A percentile compares a stretch with the other conserved stretches of the same genome.
Evolutionary conservation across 371 early-diverging fungal species (phyloP).

Genomic region (Mucor racemosus): DNA sequence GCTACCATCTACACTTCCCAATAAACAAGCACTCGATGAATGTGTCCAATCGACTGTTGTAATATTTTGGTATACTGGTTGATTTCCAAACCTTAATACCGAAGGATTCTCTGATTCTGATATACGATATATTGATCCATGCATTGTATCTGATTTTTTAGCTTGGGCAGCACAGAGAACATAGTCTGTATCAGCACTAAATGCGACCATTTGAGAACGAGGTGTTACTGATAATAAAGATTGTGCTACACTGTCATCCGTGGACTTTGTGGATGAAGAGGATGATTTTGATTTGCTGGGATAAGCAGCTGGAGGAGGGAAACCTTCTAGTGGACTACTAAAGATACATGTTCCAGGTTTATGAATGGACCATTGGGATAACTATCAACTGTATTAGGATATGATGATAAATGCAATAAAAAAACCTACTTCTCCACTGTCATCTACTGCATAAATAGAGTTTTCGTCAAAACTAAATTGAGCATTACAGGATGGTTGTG

Average conservation of each 20-base stretch:
- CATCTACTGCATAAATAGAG: slow-evolving; percentile 60
- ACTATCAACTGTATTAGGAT: slow-evolving; percentile 13
- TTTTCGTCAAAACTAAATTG: slow-evolving; percentile 75
- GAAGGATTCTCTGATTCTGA: slow-evolving; percentile 44
- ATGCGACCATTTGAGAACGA: slow-evolving; percentile 53
- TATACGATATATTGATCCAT: slow-evolving; percentile 37
- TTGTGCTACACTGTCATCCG: slow-evolving; percentile 41
- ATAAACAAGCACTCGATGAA: slow-evolving; percentile 58
- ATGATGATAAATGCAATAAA: not conserved
- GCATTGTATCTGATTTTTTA: not conserved
- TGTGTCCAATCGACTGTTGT: slow-evolving; percentile 65
- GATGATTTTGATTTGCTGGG: slow-evolving; percentile 21
- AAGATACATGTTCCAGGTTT: slow-evolving; percentile 53
- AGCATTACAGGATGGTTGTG: slow-evolving; percentile 53
- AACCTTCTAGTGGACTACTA: slow-evolving; percentile 37
- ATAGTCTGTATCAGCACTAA: slow-evolving; percentile 54
- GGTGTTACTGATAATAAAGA: slow-evolving; percentile 40
- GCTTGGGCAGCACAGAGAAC: slow-evolving; percentile 38
- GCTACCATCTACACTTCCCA: slow-evolving; percentile 61
- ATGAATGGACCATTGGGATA: slow-evolving; percentile 62
- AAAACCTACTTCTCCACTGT: slow-evolving; percentile 44
- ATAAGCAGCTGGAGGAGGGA: slow-evolving; percentile 42
- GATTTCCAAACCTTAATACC: slow-evolving; percentile 46
- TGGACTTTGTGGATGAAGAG: slow-evolving; percentile 17
- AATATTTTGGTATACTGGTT: slow-evolving; percentile 43